These are phyloP conservation scores for Teunomyces atbi DNA, from an alignment of 805 yeast species.

Conservation along the genomic window DNA sequence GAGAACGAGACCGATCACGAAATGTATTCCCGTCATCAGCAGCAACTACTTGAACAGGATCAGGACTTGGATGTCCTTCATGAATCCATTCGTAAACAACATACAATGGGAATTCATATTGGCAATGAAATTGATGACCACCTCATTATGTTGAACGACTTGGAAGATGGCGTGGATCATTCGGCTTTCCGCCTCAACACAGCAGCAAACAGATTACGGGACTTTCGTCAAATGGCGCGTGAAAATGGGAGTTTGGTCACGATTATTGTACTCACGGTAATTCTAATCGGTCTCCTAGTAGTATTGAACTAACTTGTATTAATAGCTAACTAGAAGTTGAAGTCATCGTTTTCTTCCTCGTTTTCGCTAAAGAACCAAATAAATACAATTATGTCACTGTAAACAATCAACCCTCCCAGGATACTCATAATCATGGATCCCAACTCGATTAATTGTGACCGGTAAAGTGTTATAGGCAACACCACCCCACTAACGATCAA, in stretches of 20 bases:
- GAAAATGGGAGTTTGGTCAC: conserved; percentile 46
- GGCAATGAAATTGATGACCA: conserved; percentile 43
- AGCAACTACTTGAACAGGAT: conserved; percentile 39
- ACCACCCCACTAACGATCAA: conserved; percentile 44
- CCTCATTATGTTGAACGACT: conserved; percentile 37
- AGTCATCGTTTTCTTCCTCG: conserved; percentile 46
- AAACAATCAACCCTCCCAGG: conserved; percentile 44
- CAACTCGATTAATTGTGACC: conserved; percentile 32
- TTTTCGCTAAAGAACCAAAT: conserved; percentile 47
- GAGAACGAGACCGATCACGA: conserved; percentile 35
- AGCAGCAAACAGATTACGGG: conserved; percentile 29
- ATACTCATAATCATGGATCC: conserved; percentile 45
- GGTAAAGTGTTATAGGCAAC: conserved; percentile 42
- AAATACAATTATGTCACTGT: conserved; percentile 42
- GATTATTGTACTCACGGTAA: conserved; percentile 39
- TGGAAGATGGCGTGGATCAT: conserved; percentile 41
- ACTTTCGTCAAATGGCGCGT: conserved; percentile 31
- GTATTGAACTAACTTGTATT: conserved; percentile 31
- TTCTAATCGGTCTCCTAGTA: conserved; percentile 38
- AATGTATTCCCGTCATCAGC: conserved; percentile 43
- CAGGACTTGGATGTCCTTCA: conserved; percentile 33
- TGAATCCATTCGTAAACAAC: conserved; percentile 34
- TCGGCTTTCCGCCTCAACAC: conserved; percentile 30
- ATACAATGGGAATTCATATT: conserved; percentile 38
- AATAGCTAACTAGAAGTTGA: conserved; percentile 30